Base-by-base conservation (phyloP, 345 rosid species). In the Sapria himalayana region DNA sequence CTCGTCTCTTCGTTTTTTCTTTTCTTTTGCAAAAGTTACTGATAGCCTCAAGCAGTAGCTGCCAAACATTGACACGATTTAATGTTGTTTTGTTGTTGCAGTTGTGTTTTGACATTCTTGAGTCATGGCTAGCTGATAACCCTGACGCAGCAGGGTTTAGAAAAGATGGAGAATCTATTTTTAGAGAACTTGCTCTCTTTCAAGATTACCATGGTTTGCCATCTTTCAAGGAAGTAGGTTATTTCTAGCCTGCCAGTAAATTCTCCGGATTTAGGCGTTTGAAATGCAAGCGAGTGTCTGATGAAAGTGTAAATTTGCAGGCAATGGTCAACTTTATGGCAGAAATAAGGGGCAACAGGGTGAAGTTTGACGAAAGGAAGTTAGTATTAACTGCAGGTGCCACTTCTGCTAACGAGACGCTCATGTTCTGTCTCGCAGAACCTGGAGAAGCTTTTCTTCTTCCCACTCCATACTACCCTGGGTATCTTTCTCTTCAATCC, bases 391-490 rank as follows among this genome's bases (percentile, higher is more conserved):
- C 82, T 0, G 92, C 92, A 15, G 92, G 92, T 55, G 76, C 92
- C 32, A 80, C 92, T 13, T 66, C 92, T 2, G 92, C 92, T 0
- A 80, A 80, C 53, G 92, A 80, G 56, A 68, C 77, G 22, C 77
- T 80, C 50, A 62, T 76, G 57, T 76, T 76, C 29, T 80, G 92
- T 40, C 74, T 80, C 2, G 82, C 82, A 2, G 74, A 80, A 39
- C 65, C 63, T 14, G 85, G 92, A 34, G 82, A 80, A 17, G 85
- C 92, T 34, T 63, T 80, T 48, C 92, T 80, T 25, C 59, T 80
- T 48, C 92, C 92, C 19, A 72, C 76, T 7, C 92, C 92, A 45
- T 79, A 79, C 56, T 79, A 79, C 23, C 85, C 92, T 19, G 92
- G 92, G 92, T 76, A 60, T 0, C 49, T 31, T 19, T 25, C 4